Base-by-base conservation (phyloP, 129 eudicot species). In the Ambrosia trifida region DNA sequence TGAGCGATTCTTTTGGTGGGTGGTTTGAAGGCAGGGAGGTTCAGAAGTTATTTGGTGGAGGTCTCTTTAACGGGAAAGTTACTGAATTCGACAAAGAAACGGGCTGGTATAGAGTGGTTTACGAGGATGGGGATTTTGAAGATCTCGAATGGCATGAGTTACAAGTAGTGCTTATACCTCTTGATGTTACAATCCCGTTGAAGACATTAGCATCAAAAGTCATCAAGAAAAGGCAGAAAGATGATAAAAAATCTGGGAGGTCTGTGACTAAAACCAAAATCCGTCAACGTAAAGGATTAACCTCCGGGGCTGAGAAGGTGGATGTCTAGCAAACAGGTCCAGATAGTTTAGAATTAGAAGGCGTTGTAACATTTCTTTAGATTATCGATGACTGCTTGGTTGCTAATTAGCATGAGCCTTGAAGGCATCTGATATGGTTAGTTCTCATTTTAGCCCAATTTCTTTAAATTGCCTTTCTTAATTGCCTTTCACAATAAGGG, bases 81-180 rank as follows among this genome's bases (percentile, higher is more conserved):
- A 78, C 67, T 4, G 57, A 80, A 56, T 92, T 79, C 76, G 98
- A 92, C 63, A 58, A 79, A 53, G 91, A 92, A 68, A 40, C 79
- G 18, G 95, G 91, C 38, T 89, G 98, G 98, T 92, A 84, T 44
- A 83, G 86, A 79, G 95, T 89, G 31, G 78, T 75, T 11, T 92
- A 92, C 43, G 95, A 85, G 65, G 98, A 92, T 73, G 98, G 91
- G 0, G 98, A 92, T 62, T 79, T 66, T 73, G 98, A 92, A 85
- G 98, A 92, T 80, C 91, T 92, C 38, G 91, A 89, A 76, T 92
- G 91, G 96, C 82, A 78, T 58, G 98, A 92, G 76, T 76, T 92
- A 75, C 57, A 76, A 73, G 79, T 79, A 60, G 76, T 87, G 68
- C 85, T 92, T 64, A 77, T 76, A 14, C 95, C 98, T 8, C 75